Conservation (phyloP, 2,329 filamentous ascomycete species). For the Ascochyta pisi region DNA sequence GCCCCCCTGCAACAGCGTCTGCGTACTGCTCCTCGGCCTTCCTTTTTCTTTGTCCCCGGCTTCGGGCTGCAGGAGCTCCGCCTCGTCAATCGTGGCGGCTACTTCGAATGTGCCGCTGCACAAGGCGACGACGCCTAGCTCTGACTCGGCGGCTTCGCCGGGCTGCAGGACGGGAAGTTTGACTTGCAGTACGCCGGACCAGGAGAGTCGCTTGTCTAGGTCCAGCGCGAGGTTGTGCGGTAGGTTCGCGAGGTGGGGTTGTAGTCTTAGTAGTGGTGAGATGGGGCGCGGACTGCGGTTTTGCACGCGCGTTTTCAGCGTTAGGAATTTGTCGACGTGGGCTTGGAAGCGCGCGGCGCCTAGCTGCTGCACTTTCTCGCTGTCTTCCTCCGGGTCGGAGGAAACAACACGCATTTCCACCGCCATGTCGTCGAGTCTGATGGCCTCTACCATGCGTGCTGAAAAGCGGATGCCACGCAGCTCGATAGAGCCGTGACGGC, state of each 20-base stretch:
- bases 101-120: slow-evolving; percentile 85
- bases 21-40: slow-evolving; percentile 34
- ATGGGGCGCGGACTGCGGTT: slow-evolving; percentile 76
- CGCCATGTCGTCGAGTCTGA: slow-evolving; percentile 77
- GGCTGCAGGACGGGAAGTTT: slow-evolving; percentile 69
- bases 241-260: slow-evolving; percentile 78
- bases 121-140: slow-evolving; percentile 75
- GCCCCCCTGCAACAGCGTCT: slow-evolving; percentile 34
- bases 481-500: slow-evolving; percentile 73
- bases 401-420: slow-evolving; percentile 61
- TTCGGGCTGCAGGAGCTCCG: slow-evolving; percentile 56
- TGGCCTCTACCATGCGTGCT: slow-evolving; percentile 79
- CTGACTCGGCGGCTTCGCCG: slow-evolving; percentile 65
- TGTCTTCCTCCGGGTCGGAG: slow-evolving; percentile 12
- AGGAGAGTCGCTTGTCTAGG: slow-evolving; percentile 79
- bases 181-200: slow-evolving; percentile 84
- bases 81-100: slow-evolving; percentile 81
- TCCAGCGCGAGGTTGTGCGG: slow-evolving; percentile 77
- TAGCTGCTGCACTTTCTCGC: slow-evolving; percentile 43
- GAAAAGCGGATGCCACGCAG: slow-evolving; percentile 77
- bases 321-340: slow-evolving; percentile 69
- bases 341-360: slow-evolving; percentile 57
- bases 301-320: slow-evolving; percentile 71
- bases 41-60: slow-evolving; percentile 25
- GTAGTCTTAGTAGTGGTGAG: slow-evolving; percentile 74